Conservation (phyloP, 2,329 filamentous ascomycete species). For the Huntiella omanensis region DNA sequence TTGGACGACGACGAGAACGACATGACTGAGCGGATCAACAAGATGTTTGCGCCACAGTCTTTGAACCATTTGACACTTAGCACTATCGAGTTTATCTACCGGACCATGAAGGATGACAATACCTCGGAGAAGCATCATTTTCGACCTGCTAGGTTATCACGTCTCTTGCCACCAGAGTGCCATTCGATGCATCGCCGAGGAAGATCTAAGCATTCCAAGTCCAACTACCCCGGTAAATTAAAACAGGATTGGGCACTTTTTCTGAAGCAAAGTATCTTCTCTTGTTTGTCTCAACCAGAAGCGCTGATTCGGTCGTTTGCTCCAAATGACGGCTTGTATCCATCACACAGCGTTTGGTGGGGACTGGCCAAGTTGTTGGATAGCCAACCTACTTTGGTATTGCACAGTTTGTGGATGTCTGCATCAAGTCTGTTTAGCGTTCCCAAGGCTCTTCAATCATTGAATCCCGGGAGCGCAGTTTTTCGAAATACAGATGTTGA, state of each 20-base stretch:
- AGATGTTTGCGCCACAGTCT: slow-evolving; percentile 31
- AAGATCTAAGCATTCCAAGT: slow-evolving; percentile 16
- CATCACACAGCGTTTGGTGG: slow-evolving; percentile 45
- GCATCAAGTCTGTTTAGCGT: slow-evolving; percentile 38
- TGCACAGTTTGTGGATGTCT: slow-evolving; percentile 46
- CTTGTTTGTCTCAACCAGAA: slow-evolving; percentile 38
- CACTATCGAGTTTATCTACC: slow-evolving; percentile 40
- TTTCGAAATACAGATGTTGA: slow-evolving; percentile 19
- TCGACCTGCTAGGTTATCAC: slow-evolving; percentile 12
- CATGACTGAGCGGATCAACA: not conserved
- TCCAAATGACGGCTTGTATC: slow-evolving; percentile 30
- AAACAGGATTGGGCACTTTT: slow-evolving; percentile 38
- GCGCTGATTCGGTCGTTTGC: slow-evolving; percentile 39
- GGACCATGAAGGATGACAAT: slow-evolving; percentile 37
- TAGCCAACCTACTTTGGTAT: slow-evolving; percentile 36
- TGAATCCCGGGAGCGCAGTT: slow-evolving; percentile 20
- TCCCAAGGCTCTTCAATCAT: slow-evolving; percentile 25
- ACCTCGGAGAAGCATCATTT: slow-evolving; percentile 25
- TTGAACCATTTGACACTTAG: slow-evolving; percentile 34
- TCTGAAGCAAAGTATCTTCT: slow-evolving; percentile 45
- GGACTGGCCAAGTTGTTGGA: slow-evolving; percentile 41
- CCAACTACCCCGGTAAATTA: slow-evolving; percentile 16
- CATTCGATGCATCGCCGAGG: slow-evolving; percentile 14
- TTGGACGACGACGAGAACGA: not conserved
- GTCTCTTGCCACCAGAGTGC: slow-evolving; percentile 5